phyloP scores from a whole-genome alignment of 2,329 filamentous ascomycete genomes.

The Penicillium sp. region DNA sequence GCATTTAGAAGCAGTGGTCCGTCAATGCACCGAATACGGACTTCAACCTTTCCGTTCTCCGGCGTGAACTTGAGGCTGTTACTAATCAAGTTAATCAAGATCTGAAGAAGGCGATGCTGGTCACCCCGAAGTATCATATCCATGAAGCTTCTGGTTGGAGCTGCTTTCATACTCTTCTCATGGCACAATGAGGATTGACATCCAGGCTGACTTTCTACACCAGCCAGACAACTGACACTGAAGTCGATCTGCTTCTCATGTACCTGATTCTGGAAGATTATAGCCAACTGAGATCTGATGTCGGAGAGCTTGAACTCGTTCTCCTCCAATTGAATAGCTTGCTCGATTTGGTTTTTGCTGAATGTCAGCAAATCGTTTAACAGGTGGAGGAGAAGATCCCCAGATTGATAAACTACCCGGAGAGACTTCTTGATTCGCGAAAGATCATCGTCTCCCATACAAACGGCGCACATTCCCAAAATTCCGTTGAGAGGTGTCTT shows the following conservation, averaged over 20 bases:
- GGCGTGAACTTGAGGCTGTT: constrained; percentile 93
- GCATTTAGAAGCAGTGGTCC: not conserved
- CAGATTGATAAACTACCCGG: constrained; percentile 86
- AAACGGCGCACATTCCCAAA: constrained; percentile 87
- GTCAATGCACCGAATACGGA: constrained; percentile 72
- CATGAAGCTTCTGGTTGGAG: constrained; percentile 70
- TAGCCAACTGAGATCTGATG: constrained; percentile 77
- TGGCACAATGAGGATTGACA: constrained; percentile 18
- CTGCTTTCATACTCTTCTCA: constrained; percentile 47
- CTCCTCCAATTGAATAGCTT: constrained; percentile 79
- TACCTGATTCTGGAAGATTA: constrained; percentile 89
- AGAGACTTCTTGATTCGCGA: constrained; percentile 78
- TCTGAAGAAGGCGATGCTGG: constrained; percentile 84
- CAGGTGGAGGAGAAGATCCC: constrained; percentile 80
- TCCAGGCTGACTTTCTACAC: constrained; percentile 38
- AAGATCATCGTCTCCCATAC: constrained; percentile 87
- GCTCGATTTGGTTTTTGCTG: constrained; percentile 91
- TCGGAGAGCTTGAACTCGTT: constrained; percentile 85
- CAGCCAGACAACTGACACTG: constrained; percentile 70
- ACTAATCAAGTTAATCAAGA: constrained; percentile 79
- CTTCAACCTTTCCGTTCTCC: constrained; percentile 71
- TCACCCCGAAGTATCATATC: constrained; percentile 94
- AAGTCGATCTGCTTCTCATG: constrained; percentile 78
- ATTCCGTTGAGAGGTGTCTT: constrained; percentile 94
- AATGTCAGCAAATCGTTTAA: constrained; percentile 90